These are phyloP conservation scores for Cucumis melo DNA, from an alignment of 306 rosid species.

Conservation along the genomic window DNA sequence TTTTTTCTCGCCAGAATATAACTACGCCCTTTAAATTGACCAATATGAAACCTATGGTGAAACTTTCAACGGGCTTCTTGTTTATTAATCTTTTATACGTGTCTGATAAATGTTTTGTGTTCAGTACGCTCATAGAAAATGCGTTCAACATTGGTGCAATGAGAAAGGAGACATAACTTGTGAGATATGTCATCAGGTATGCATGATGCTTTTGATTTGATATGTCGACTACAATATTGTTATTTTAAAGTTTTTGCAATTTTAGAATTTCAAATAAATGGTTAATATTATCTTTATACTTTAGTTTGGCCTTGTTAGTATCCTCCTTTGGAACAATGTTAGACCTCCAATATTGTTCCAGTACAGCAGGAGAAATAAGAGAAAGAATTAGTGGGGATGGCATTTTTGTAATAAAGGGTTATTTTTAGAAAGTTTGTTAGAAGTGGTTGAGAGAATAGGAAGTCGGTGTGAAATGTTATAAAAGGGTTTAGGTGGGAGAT, in stretches of 20 bases:
- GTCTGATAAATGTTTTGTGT: not conserved
- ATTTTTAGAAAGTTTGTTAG: too few species aligned
- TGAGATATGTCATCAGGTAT: slow-evolving; percentile 59
- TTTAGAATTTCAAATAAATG: not conserved
- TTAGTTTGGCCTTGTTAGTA: not conserved
- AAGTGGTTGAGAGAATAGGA: too few species aligned
- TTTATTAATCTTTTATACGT: not conserved
- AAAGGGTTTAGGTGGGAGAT: too few species aligned
- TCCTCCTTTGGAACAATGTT: not conserved
- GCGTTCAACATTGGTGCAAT: slow-evolving; percentile 61
- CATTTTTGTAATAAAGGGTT: too few species aligned
- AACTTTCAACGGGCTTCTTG: not conserved
- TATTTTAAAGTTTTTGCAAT: not conserved
- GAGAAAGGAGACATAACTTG: slow-evolving; percentile 55
- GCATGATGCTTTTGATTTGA: not conserved
- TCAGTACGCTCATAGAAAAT: slow-evolving; percentile 55
- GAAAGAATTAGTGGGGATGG: too few species aligned
- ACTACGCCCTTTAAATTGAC: not conserved
- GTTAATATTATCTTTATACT: not conserved
- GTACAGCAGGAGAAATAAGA: too few species aligned
- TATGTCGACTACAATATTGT: not conserved
- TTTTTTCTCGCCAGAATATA: not conserved
- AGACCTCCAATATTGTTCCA: too few species aligned
- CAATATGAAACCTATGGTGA: not conserved
- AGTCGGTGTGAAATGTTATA: too few species aligned